Conservation (phyloP, 2,329 filamentous ascomycete species). For the Penicillium occitanis region DNA sequence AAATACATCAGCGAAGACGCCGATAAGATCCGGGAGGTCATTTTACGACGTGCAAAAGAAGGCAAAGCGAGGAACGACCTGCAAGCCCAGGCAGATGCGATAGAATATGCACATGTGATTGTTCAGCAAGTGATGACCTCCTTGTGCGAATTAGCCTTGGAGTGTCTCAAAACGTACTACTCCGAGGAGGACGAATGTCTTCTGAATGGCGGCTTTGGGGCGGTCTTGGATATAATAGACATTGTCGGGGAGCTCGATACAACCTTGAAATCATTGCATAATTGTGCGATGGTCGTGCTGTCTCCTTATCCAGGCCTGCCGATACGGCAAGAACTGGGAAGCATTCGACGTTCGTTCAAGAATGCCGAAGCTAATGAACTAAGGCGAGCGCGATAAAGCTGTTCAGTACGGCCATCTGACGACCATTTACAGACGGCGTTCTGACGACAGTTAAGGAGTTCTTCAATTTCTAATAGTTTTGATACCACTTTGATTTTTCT, state of each 20-base stretch:
- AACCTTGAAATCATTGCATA: not conserved
- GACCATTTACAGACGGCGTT: not conserved
- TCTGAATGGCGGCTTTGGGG: constrained; percentile 23
- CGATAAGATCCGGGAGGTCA: not conserved
- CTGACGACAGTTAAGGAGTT: not conserved
- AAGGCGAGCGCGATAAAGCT: not conserved
- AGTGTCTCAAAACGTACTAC: constrained; percentile 27
- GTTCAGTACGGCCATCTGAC: not conserved
- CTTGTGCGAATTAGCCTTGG: constrained; percentile 24
- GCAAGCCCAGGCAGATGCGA: constrained; percentile 11
- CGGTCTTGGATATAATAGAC: constrained; percentile 25
- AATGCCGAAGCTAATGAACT: not conserved
- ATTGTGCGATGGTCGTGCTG: not conserved
- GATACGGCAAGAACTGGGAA: not conserved
- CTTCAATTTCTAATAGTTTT: not conserved
- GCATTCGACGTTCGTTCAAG: not conserved
- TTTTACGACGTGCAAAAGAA: not conserved
- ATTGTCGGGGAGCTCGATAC: constrained; percentile 22
- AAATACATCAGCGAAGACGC: constrained; percentile 11
- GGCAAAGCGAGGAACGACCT: not conserved
- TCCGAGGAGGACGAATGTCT: constrained; percentile 12
- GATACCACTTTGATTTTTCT: not conserved
- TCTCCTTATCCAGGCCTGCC: not conserved
- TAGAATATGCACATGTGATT: constrained; percentile 25
- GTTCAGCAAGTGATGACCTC: constrained; percentile 25